These are phyloP conservation scores for Patellifolia procumbens DNA, from an alignment of 179 eudicot species.

Conservation along the genomic window DNA sequence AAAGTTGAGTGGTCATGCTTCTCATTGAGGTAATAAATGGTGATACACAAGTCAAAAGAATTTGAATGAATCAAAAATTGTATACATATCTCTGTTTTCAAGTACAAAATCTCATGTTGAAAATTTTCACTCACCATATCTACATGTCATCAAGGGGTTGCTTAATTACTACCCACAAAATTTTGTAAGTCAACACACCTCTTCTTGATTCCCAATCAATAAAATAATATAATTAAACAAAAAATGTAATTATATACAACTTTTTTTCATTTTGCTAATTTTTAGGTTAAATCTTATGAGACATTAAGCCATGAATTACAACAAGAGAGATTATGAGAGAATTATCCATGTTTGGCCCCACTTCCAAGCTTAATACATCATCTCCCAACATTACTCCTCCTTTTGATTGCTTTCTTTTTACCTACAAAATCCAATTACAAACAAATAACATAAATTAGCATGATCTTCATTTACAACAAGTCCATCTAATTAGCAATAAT, in stretches of 20 bases:
- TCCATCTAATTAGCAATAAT: no score
- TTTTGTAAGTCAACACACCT: slow-evolving; percentile 6
- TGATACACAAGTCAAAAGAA: not conserved
- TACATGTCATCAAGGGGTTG: not conserved
- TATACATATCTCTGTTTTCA: not conserved
- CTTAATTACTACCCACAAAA: slow-evolving; percentile 1
- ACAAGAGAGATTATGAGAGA: slow-evolving; percentile 58
- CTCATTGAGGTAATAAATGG: not conserved
- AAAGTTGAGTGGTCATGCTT: no score
- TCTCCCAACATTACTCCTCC: slow-evolving; percentile 59
- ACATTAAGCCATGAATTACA: slow-evolving; percentile 53
- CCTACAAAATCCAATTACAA: slow-evolving; percentile 30
- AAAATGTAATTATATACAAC: no score
- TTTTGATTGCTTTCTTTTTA: slow-evolving; percentile 45
- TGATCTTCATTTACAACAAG: no score
- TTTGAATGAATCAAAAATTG: not conserved
- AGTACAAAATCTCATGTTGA: slow-evolving; percentile 18
- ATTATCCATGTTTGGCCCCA: slow-evolving; percentile 50
- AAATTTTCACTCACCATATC: slow-evolving; percentile 15
- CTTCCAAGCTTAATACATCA: slow-evolving; percentile 59
- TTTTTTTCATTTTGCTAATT: no score
- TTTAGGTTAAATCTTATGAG: slow-evolving; percentile 28
- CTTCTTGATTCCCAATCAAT: not conserved
- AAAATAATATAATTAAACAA: no score
- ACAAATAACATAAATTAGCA: no score